Evolutionary conservation across 2,329 filamentous ascomycete genomes (phyloP), one percentile per base, ranked within the genome.

Genomic region (Ustulina deusta): DNA sequence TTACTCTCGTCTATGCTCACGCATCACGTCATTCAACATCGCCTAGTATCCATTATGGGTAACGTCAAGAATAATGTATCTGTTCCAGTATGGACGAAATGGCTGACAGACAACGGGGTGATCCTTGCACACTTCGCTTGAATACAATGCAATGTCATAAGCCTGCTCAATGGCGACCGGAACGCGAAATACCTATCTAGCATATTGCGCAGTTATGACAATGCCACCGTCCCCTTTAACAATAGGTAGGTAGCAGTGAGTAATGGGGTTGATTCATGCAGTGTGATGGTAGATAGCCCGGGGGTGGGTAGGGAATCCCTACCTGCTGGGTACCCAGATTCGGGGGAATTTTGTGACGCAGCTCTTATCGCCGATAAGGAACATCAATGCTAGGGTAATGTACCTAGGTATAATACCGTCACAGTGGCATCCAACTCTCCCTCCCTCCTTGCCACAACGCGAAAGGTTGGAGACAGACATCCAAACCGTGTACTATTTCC

Each of bases 351-450:
- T 36, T 42, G 57, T 64, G 63, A 67, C 49, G 46, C 68, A 65
- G 29, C 58, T 66, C 68, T 70, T 68, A 70, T 70, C 65, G 27
- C 48, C n/a, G 68, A 70, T 70, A 70, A 68, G 62, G 40, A 61
- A 49, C 29, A 17, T 58, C 54, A 27, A 55, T 48, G 38, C 13
- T 51, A 58, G 10, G 46, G 34, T 4, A 20, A 44, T 2, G n/a
- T 44, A 20, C 40, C 20, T 52, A 40, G 49, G 22, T 59, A 32
- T 32, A 36, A 34, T 40, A 38, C 44, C 32, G 40, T 46, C 52
- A n/a, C 52, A 44, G 20, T 34, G 17, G 36, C 42, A 59, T 58
- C 29, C 34, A 9, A 42, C 44, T 36, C 42, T 48, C 59, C 49
- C n/a, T 25, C 17, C n/a, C 52, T 63, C 25, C 42, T 25, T 27